Percentiles rank a stretch among this genome's conserved stretches.
Evolutionary conservation across 1,284 basidiomycete genomes (phyloP).

Genomic region (Sporisorium iseilematis-ciliati): DNA sequence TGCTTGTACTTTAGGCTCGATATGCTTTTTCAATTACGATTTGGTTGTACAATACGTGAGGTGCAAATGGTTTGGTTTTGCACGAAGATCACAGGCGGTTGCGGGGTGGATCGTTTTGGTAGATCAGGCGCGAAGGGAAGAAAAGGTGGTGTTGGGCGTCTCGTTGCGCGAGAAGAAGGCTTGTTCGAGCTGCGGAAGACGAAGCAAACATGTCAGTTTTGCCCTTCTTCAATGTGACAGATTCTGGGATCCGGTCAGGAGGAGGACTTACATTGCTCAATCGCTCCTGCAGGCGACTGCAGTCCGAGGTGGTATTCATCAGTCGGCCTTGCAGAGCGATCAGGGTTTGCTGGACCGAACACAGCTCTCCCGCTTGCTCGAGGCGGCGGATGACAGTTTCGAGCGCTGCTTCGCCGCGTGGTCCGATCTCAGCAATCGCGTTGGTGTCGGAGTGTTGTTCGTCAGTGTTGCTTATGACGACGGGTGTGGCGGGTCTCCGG

Average conservation of each 20-base stretch:
- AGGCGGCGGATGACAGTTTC: conserved; percentile 8
- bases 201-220: conserved; percentile 6
- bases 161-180: conserved; percentile 17
- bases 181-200: conserved; percentile 18
- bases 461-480: not conserved
- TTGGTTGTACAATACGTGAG: conserved; percentile 1
- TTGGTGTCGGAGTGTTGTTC: not conserved
- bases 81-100: not conserved
- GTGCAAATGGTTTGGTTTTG: conserved; percentile 2
- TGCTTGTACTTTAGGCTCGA: conserved; percentile 4
- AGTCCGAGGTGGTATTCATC: conserved; percentile 12
- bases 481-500: not conserved
- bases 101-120: too few relatives aligned
- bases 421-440: not conserved
- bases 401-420: conserved; percentile 7
- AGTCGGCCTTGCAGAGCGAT: conserved; percentile 17
- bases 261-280: conserved; percentile 22
- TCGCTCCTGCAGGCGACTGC: conserved; percentile 11
- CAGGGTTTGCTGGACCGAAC: conserved; percentile 26
- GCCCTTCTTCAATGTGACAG: not conserved
- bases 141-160: conserved; percentile 9
- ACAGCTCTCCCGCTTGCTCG: conserved; percentile 27
- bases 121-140: not conserved
- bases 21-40: too few relatives aligned
- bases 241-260: too few relatives aligned